Percentiles rank a stretch among this genome's conserved stretches.
These are phyloP conservation scores for Apiosordaria backusii DNA, from an alignment of 495 filamentous ascomycete genomes.

Conservation along the genomic window DNA sequence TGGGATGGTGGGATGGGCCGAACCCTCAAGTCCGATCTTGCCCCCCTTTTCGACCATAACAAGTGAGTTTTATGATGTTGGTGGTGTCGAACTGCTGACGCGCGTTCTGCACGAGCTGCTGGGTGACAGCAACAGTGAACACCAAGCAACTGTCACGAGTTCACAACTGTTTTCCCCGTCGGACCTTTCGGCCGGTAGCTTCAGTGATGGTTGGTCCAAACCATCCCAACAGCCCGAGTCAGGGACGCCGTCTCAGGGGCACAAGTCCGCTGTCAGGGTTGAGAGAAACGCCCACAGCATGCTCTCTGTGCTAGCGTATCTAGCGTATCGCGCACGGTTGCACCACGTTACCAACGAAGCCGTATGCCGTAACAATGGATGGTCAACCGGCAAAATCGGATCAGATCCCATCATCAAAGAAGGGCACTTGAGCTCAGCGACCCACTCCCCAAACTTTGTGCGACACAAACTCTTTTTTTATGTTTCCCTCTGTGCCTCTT, in stretches of 20 bases:
- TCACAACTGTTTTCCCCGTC: neutral
- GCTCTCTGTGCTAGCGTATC: neutral
- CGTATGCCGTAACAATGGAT: neutral
- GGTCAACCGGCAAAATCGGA: slow-evolving; percentile 15
- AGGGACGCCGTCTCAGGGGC: neutral
- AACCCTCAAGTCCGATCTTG: neutral
- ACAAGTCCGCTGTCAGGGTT: neutral
- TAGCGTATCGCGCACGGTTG: neutral
- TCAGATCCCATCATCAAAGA: slow-evolving; percentile 13
- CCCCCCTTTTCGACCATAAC: neutral
- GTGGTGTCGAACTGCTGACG: neutral
- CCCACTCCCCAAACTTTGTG: neutral
- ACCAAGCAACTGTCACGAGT: neutral
- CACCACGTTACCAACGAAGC: neutral
- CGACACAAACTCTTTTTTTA: neutral
- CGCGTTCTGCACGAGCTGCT: neutral
- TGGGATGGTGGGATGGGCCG: neutral
- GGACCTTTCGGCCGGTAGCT: slow-evolving; percentile 1
- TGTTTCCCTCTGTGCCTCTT: neutral
- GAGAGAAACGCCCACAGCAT: neutral
- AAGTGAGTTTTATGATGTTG: no score
- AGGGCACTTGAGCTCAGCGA: neutral
- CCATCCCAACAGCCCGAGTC: neutral
- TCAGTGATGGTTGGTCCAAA: neutral
- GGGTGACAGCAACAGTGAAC: neutral